These are phyloP conservation scores for Coemansia sp. DNA, from an alignment of 192 early-diverging fungal species.

Conservation along the genomic window DNA sequence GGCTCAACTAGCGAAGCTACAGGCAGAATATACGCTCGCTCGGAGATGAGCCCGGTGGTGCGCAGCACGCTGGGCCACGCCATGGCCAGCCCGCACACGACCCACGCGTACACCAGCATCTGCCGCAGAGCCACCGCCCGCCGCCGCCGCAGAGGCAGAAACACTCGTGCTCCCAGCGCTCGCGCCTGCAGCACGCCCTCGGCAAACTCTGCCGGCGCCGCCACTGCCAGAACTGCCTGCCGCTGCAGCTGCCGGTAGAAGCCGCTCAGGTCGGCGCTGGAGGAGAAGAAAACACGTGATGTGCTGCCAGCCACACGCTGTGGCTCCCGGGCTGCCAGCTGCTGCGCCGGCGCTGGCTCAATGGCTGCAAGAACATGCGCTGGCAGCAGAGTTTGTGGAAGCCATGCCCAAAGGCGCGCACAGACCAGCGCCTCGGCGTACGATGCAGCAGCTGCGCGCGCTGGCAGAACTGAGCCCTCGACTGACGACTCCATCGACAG, in stretches of 20 bases:
- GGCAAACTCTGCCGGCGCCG: slow-evolving; percentile 25
- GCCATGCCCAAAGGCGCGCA: slow-evolving; percentile 46
- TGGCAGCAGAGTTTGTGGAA: slow-evolving; percentile 27
- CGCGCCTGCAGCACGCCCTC: slow-evolving; percentile 32
- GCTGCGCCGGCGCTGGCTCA: slow-evolving; percentile 11
- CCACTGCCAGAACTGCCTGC: slow-evolving; percentile 8
- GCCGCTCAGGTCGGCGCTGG: slow-evolving; percentile 46
- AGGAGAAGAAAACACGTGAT: slow-evolving; percentile 44
- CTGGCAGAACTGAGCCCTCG: slow-evolving; percentile 38
- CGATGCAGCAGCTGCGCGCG: slow-evolving; percentile 25
- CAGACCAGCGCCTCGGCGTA: slow-evolving; percentile 26
- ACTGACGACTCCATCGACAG: slow-evolving; percentile 38
- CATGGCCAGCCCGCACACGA: slow-evolving; percentile 44
- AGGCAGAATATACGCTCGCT: slow-evolving; percentile 48
- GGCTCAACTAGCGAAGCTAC: slow-evolving; percentile 45
- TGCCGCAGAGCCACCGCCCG: slow-evolving; percentile 19
- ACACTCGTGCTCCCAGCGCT: slow-evolving; percentile 37
- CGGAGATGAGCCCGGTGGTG: slow-evolving; percentile 48
- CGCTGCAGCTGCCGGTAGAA: slow-evolving; percentile 43
- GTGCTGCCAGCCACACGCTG: slow-evolving; percentile 27
- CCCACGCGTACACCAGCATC: slow-evolving; percentile 44
- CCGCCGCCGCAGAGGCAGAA: slow-evolving; percentile 22
- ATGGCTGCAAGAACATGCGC: slow-evolving; percentile 17
- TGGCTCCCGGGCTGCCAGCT: not conserved
- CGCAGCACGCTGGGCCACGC: slow-evolving; percentile 52